phyloP scores from a whole-genome alignment of 805 yeast genomes.

The Starmerella stigmatis region DNA sequence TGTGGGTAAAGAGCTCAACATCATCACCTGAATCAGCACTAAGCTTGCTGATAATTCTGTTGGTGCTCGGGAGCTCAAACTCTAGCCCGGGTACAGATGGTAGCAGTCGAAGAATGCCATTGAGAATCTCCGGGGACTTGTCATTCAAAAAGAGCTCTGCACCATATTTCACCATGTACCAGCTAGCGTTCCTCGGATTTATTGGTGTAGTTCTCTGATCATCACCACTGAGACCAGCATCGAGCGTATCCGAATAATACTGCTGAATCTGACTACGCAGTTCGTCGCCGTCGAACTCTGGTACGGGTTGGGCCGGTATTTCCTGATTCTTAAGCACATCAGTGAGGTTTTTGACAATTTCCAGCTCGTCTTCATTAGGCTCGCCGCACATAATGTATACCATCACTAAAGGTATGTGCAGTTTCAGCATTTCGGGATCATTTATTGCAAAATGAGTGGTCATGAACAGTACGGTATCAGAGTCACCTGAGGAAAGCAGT shows the following conservation, averaged over 20 bases:
- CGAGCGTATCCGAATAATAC: constrained; percentile 29
- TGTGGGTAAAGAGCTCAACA: constrained; percentile 15
- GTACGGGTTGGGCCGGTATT: constrained; percentile 24
- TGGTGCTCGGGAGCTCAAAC: constrained; percentile 7
- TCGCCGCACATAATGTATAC: constrained; percentile 27
- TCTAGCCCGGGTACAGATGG: constrained; percentile 15
- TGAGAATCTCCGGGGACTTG: constrained; percentile 6
- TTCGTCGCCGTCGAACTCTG: constrained; percentile 10
- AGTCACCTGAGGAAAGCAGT: constrained; percentile 31
- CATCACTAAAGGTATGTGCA: constrained; percentile 65
- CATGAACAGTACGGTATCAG: constrained; percentile 48
- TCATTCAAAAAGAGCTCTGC: constrained; percentile 8
- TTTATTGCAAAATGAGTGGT: constrained; percentile 56
- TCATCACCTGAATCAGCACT: constrained; percentile 1
- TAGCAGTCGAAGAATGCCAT: constrained; percentile 9
- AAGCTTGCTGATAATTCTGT: not conserved
- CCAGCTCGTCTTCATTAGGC: not conserved
- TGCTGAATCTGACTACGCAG: constrained; percentile 28
- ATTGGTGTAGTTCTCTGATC: not conserved
- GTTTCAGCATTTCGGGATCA: constrained; percentile 76
- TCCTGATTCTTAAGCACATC: constrained; percentile 46
- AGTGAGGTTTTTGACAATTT: constrained; percentile 38
- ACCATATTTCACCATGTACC: constrained; percentile 24
- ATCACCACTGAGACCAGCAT: constrained; percentile 3
- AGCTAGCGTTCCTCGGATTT: constrained; percentile 7